Base-by-base conservation (phyloP, 371 early-diverging fungal species). In the Nosema muscidifuracis region DNA sequence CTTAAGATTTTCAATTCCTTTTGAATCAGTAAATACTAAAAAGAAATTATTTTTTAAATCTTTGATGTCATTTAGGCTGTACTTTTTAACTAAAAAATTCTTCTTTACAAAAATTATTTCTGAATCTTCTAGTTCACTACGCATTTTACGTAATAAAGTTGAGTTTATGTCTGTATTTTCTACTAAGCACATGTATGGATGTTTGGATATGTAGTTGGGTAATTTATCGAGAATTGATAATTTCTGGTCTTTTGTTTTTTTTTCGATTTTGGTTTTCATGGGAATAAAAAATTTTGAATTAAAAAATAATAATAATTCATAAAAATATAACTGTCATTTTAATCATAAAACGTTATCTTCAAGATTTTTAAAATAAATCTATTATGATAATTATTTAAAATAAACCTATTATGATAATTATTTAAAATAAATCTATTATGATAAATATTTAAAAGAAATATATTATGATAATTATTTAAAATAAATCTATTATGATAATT, bases 41-140 rank as follows among this genome's bases (percentile, higher is more conserved):
- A 68, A 56, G 22, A 56, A 68, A 0, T 56, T 57, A n/a, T 57
- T 58, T 9, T 38, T 31, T 10, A 12, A 4, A 10, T 10, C 47
- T 0, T 38, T 33, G 33, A 55, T 36, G 1, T 51, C 20, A 34
- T 34, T 28, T 22, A 56, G 31, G 38, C 42, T 68, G 44, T 68
- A 68, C 31, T 57, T 4, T 38, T 56, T 58, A 28, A 34, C 40
- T 33, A 58, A 33, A 34, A 68, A 42, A 28, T 68, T 68, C 47
- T 68, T 68, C 33, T 44, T 68, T 4, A 58, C 60, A 58, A 58
- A 60, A n/a, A 68, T 28, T 26, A 60, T 68, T n/a, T 30, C 33
- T 13, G 69, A 12, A 28, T 30, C 28, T 22, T 58, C 43, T 26
- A 68, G 33, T 22, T 68, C 69, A 42, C 36, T 33, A 24, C 69